Base-by-base conservation (phyloP, 176 grass and related monocot genomes). In the Cenchrus fungigraminus region DNA sequence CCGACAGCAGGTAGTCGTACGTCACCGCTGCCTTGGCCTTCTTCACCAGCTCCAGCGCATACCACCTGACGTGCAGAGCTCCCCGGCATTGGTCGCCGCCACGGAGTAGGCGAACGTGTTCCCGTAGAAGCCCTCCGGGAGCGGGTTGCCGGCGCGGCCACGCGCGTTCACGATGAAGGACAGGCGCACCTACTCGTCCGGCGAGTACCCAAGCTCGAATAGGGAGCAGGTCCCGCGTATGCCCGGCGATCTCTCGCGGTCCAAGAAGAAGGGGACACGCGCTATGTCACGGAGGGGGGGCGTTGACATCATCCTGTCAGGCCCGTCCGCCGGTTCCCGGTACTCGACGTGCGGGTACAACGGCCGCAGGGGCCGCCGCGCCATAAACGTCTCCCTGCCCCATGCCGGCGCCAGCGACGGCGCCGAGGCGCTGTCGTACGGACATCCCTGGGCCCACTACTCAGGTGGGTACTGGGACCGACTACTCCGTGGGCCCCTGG, bases 91-190 rank as follows among this genome's bases (percentile, higher is more conserved):
- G 46, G 89, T 60, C 8, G 87, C 50, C 45, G 94, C 94, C 3
- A 91, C 81, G 13, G 91, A 77, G 82, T 86, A 96, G 4, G 86
- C 86, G 73, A 93, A 87, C 5, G 94, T 91, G 89, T 96, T 96
- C 34, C 94, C 86, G 87, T 96, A 96, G 87, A 82, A 96, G 0
- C 94, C 94, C 25, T 83, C 66, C 0, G 94, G 94, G 4, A 96
- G 73, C 19, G 83, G 86, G 14, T 89, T 45, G 40, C 37, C 86
- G 81, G 82, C 12, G 22, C 22, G 22, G 5, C 81, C 91, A 0
- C 94, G 88, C 2, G 94, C 94, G 82, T 93, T 92, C 1, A 95
- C 91, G 84, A 86, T 84, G 86, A 93, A 93, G 6, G 89, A 67
- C 0, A 93, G 86, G 0, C 88, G 88, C 62, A 91, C 91, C 94